Percentiles rank a stretch among this genome's conserved stretches.
These are phyloP conservation scores for Zygoascus flipseniorum DNA, from an alignment of 805 yeast species.

Conservation along the genomic window DNA sequence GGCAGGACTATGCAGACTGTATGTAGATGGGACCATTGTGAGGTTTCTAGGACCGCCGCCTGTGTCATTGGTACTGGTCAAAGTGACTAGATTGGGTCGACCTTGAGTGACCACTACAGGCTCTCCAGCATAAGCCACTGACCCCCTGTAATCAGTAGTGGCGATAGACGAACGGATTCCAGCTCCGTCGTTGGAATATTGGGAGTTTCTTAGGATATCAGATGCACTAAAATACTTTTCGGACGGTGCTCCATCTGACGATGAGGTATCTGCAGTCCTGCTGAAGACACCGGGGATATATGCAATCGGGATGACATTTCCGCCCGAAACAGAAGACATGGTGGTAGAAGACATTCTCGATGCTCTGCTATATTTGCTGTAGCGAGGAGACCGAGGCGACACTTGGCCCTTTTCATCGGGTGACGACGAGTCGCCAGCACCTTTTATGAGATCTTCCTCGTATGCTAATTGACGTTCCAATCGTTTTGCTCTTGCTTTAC, in stretches of 20 bases:
- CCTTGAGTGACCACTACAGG: slow-evolving; percentile 58
- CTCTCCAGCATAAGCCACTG: slow-evolving; percentile 37
- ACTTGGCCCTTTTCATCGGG: not conserved
- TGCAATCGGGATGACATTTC: slow-evolving; percentile 84
- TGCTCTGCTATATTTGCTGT: not conserved
- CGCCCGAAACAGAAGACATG: slow-evolving; percentile 37
- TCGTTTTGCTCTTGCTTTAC: slow-evolving; percentile 26
- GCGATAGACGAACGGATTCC: slow-evolving; percentile 29
- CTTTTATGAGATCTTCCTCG: not conserved
- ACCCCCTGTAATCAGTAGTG: slow-evolving; percentile 33
- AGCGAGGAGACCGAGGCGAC: not conserved
- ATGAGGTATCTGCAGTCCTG: slow-evolving; percentile 13
- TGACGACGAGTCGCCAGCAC: not conserved
- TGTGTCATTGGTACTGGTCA: not conserved
- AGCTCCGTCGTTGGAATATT: slow-evolving; percentile 16
- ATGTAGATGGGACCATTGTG: not conserved
- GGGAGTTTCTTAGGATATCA: slow-evolving; percentile 19
- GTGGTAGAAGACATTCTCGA: slow-evolving; percentile 16
- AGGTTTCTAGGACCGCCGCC: not conserved
- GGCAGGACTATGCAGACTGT: slow-evolving; percentile 39
- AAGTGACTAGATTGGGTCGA: slow-evolving; percentile 54
- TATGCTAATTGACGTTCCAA: slow-evolving; percentile 19
- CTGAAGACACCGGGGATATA: slow-evolving; percentile 83
- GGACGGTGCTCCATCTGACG: slow-evolving; percentile 13
- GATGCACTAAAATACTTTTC: slow-evolving; percentile 19